A percentile compares a stretch with the other conserved stretches of the same genome.
These are phyloP conservation scores for Penicillium sp. DNA, from an alignment of 2,329 filamentous ascomycete species.

Conservation along the genomic window DNA sequence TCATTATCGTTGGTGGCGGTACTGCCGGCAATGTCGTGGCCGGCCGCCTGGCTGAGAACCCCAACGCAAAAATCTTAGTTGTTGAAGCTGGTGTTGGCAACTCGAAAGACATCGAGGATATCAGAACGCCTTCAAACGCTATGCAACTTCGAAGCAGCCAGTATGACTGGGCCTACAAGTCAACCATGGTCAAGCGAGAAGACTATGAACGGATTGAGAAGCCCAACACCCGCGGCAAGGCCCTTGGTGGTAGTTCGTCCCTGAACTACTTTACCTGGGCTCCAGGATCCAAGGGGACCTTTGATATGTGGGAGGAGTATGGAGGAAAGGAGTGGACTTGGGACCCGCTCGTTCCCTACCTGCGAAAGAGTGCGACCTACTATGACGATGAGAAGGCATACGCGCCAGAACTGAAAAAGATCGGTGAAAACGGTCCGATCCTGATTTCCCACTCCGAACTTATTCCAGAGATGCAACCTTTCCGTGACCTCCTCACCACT, in stretches of 20 bases:
- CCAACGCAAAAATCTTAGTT: slow-evolving; percentile 43
- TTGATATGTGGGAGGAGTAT: slow-evolving; percentile 52
- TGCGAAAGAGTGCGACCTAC: slow-evolving; percentile 59
- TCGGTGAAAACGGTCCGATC: slow-evolving; percentile 55
- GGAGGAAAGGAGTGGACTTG: slow-evolving; percentile 57
- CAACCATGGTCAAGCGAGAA: slow-evolving; percentile 56
- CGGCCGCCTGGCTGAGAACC: slow-evolving; percentile 54
- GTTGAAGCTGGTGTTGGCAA: slow-evolving; percentile 45
- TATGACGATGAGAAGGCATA: slow-evolving; percentile 55
- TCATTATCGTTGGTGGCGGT: slow-evolving; percentile 35
- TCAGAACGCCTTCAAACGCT: slow-evolving; percentile 58
- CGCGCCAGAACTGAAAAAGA: slow-evolving; percentile 50
- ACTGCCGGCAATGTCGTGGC: slow-evolving; percentile 48
- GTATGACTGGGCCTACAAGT: slow-evolving; percentile 64
- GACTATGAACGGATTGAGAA: slow-evolving; percentile 63
- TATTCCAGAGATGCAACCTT: slow-evolving; percentile 53
- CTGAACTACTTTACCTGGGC: slow-evolving; percentile 67
- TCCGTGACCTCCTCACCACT: slow-evolving; percentile 46
- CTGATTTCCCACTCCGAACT: slow-evolving; percentile 57
- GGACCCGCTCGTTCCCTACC: slow-evolving; percentile 52
- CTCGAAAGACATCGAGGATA: slow-evolving; percentile 51
- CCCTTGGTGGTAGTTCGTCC: slow-evolving; percentile 58
- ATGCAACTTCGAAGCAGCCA: slow-evolving; percentile 58
- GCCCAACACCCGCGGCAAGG: slow-evolving; percentile 62
- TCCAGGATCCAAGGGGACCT: slow-evolving; percentile 58